Base-by-base conservation (phyloP, 805 yeast species). In the Novakomyces olei region DNA sequence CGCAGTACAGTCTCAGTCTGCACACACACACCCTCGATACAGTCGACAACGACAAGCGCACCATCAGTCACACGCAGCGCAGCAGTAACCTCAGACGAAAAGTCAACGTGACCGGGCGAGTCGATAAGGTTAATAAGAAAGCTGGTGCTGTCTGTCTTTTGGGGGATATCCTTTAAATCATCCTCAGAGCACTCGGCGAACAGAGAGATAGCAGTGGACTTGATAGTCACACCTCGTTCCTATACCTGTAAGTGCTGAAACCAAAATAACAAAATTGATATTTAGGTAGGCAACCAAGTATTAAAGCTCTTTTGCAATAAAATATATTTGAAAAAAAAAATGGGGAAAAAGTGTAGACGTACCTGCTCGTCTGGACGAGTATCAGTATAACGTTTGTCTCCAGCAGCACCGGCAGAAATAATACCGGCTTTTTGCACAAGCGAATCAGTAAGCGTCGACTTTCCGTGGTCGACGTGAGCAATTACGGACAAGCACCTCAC, bases 71-170 rank as follows among this genome's bases (percentile, higher is more conserved):
- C 96, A 69, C 98, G 83, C 58, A 85, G 75, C 64, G 98, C 98
- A 53, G 96, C 96, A 57, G 96, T 88, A 56, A 85, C 98, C 67
- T 85, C 98, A 49, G 96, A 88, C 44, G 95, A 81, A 83, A 85
- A 85, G 69, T 85, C 98, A 72, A 85, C 96, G 95, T 85, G 98
- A 78, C 98, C 98, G 66, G 98, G 98, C 50, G 98, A 88, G 65
- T 85, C 98, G 54, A 85, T 85, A 73, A 85, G 72, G 80, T 85
- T 85, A 51, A 85, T 73, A 67, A 85, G 76, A 74, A 85, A 85
- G 60, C 74, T 72, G 74, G 68, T 77, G 63, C 96, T 96, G 15
- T 59, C 75, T 45, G 88, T 73, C 65, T 76, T 57, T 69, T 88
- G 96, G 62, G 72, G 67, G 68, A 88, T 85, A 51, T 68, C 75